Percentiles rank a stretch among this genome's conserved stretches.
Evolutionary conservation across 2,329 filamentous ascomycete species (phyloP).

Genomic region (Botrytis fragariae): DNA sequence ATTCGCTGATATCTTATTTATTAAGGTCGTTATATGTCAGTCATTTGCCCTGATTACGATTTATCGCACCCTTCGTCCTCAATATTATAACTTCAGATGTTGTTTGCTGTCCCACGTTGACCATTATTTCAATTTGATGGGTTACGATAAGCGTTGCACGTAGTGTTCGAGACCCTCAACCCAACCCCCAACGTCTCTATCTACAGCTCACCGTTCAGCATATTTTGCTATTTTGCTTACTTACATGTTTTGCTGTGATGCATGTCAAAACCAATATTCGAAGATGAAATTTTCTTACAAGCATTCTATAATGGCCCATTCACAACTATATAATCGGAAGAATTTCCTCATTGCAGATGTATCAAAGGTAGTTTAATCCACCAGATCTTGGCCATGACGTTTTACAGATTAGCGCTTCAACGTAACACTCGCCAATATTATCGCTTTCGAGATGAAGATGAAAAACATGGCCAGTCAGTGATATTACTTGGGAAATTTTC

Average conservation of each 20-base stretch:
- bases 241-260: neutral
- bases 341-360: neutral
- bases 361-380: too few relatives aligned
- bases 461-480: neutral
- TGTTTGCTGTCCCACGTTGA: neutral
- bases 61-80: neutral
- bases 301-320: neutral
- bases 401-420: neutral
- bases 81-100: neutral
- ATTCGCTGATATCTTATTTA: neutral
- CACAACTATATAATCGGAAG: neutral
- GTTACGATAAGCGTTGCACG: neutral
- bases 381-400: neutral
- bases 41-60: neutral
- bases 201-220: neutral
- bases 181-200: too few relatives aligned
- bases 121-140: neutral
- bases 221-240: neutral
- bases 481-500: neutral
- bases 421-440: neutral
- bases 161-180: neutral
- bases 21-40: neutral
- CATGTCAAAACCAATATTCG: too few relatives aligned
- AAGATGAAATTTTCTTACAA: neutral
- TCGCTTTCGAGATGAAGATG: neutral